Base-by-base conservation (phyloP, 2,329 filamentous ascomycete species). In the Fusarium neocosmosporiellum region DNA sequence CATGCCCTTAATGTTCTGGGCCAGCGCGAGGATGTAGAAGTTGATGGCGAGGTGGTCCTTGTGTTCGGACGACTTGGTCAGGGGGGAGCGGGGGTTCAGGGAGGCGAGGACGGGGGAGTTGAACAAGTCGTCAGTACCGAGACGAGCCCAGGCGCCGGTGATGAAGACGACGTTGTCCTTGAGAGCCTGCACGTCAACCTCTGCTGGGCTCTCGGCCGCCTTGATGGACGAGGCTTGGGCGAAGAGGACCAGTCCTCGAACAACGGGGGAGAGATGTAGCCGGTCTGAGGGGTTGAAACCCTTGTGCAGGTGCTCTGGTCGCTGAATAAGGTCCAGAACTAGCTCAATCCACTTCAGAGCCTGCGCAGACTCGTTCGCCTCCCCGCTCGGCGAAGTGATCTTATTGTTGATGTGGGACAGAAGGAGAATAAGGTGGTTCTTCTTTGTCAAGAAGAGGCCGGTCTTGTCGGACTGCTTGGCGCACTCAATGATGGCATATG, bases 321-420 rank as follows among this genome's bases (percentile, higher is more conserved):
- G 80, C 73, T 88, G 81, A 48, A 89, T 78, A 68, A 89, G 77
- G 53, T 89, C 87, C 63, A 89, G 69, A 18, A 90, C 79, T 66
- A 84, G 78, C 66, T 86, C 83, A 9, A 82, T 81, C 83, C 85
- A 86, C 66, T 78, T 82, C 60, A 86, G 79, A 3, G 86, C 85
- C 78, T 84, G 79, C 43, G 78, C 77, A 16, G 85, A 85, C 75
- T 81, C 74, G 16, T 68, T 72, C 64, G 77, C 73, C 41, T 50
- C 79, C 74, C 64, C 61, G 34, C 46, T 55, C 11, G 71, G 43
- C 8, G 20, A 39, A 36, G 84, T 71, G 50, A 88, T 86, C 77
- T 83, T 85, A 46, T 69, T 54, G 73, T 80, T 81, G 69, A 81
- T 74, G 59, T 36, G 67, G 7, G 71, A 62, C 48, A 84, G 65